Conservation (phyloP, 225 moss, liverwort and hornwort species). For the Sphagnum tenellum region DNA sequence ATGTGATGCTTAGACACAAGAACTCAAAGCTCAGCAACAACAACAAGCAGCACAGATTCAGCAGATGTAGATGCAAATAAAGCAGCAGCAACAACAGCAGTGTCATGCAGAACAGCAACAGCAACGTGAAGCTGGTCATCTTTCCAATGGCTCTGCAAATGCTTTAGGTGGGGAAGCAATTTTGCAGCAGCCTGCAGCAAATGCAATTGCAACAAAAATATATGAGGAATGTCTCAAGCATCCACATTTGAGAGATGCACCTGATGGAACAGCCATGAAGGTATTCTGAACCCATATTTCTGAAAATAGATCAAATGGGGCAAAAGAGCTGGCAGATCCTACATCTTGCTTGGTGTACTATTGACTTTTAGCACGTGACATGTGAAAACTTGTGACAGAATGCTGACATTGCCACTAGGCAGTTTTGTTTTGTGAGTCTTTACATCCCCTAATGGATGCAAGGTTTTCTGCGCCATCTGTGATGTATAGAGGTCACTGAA, state of each 20-base stretch:
- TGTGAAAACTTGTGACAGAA: no score
- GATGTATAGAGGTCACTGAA: no score
- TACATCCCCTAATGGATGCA: no score
- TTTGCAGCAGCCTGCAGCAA: conserved; percentile 83
- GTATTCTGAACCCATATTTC: conserved; percentile 10
- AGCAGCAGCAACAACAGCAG: conserved; percentile 4
- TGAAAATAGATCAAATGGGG: no score
- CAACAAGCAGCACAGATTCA: no score
- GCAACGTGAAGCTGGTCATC: conserved; percentile 57
- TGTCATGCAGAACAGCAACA: no score
- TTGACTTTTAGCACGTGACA: no score
- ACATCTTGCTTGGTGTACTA: no score
- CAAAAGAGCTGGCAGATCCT: no score
- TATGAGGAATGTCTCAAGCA: conserved; percentile 97
- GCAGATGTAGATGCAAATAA: conserved; percentile 14
- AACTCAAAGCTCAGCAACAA: conserved; percentile 15
- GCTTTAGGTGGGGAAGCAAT: conserved; percentile 81
- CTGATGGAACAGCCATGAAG: conserved; percentile 97
- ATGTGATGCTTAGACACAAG: conserved; percentile 56
- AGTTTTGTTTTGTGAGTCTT: no score
- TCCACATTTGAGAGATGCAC: conserved; percentile 84
- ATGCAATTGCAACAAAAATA: conserved; percentile 98
- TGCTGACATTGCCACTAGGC: no score
- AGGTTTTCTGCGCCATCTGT: no score
- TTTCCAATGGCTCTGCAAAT: conserved; percentile 84